These are phyloP conservation scores for Colletotrichum orchidophilum DNA, from an alignment of 2,329 filamentous ascomycete species.

Conservation along the genomic window DNA sequence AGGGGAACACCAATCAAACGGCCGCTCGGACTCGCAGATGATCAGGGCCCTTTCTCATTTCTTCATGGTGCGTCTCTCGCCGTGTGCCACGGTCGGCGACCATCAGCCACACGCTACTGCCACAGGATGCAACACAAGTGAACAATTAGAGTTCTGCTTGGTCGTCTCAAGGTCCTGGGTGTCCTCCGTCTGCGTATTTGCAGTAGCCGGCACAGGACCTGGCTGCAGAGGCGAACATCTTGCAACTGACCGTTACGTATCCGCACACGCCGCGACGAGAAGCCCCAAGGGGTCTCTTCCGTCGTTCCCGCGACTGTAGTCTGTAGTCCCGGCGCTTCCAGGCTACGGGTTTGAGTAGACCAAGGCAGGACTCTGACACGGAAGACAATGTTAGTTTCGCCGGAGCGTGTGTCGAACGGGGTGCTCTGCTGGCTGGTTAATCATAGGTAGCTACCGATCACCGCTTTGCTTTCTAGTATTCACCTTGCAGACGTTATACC, in stretches of 20 bases:
- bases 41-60: slow-evolving; percentile 27
- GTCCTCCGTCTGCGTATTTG: neutral
- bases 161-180: slow-evolving; percentile 6
- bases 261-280: neutral
- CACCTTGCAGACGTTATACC: neutral
- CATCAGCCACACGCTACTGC: slow-evolving; percentile 29
- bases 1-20: slow-evolving; percentile 15
- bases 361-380: neutral
- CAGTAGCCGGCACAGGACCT: neutral
- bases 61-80: slow-evolving; percentile 18
- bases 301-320: neutral
- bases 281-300: neutral
- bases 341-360: neutral
- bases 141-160: slow-evolving; percentile 16
- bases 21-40: slow-evolving; percentile 14
- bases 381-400: neutral
- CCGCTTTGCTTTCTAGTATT: neutral
- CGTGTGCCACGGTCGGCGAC: slow-evolving; percentile 19
- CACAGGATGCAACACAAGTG: slow-evolving; percentile 25
- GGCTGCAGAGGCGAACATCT: neutral
- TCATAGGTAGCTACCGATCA: neutral
- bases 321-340: neutral
- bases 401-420: neutral
- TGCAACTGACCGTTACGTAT: neutral
- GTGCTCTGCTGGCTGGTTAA: neutral